Percentiles rank a stretch among this genome's conserved stretches.
Conservation (phyloP, 148 eudicot species). For the Chenopodium formosanum region DNA sequence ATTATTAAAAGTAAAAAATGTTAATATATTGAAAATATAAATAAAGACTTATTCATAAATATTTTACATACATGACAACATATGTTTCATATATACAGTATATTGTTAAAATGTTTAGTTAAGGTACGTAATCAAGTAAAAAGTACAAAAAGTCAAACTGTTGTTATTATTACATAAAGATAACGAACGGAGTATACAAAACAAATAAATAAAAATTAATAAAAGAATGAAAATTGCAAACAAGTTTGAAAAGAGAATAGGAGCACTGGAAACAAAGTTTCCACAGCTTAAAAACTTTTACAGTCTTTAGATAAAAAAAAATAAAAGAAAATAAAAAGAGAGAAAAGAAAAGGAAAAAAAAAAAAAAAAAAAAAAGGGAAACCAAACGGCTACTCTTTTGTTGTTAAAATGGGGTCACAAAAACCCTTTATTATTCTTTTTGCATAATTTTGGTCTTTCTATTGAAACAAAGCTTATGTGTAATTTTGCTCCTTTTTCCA, state of each 20-base stretch:
- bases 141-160: no score
- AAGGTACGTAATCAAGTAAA: no score
- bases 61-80: no score
- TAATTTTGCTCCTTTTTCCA: background rate
- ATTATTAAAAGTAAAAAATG: no score
- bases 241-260: slow-evolving; percentile 20
- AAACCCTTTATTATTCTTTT: slow-evolving; percentile 38
- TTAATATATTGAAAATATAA: no score
- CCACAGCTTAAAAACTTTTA: slow-evolving; percentile 55
- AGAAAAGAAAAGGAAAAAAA: background rate
- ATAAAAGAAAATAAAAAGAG: no score
- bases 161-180: no score
- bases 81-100: no score
- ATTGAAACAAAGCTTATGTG: background rate
- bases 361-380: background rate
- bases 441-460: slow-evolving; percentile 25
- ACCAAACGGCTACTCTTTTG: slow-evolving; percentile 41
- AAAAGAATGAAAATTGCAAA: background rate
- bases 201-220: background rate
- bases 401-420: slow-evolving; percentile 34
- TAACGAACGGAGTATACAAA: no score
- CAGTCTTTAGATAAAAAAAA: slow-evolving; percentile 39
- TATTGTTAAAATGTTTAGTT: no score
- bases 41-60: no score
- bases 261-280: slow-evolving; percentile 61